A percentile compares a stretch with the other conserved stretches of the same genome.
These are phyloP conservation scores for Fusarium keratoplasticum DNA, from an alignment of 2,329 filamentous ascomycete species.

Conservation along the genomic window DNA sequence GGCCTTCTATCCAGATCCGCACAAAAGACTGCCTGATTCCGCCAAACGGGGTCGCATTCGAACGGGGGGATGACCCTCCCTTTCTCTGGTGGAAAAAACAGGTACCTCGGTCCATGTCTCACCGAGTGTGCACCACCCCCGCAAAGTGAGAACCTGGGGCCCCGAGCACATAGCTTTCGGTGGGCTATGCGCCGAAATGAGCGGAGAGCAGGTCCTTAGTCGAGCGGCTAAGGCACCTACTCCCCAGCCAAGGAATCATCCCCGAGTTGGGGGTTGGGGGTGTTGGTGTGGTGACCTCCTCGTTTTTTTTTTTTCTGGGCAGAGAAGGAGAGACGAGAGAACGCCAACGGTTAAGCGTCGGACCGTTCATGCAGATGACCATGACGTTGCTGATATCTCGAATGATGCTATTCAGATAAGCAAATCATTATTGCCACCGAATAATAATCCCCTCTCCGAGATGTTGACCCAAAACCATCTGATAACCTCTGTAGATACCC, in stretches of 20 bases:
- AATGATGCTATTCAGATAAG: neutral
- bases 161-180: neutral
- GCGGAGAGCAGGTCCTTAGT: neutral
- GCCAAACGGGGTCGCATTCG: neutral
- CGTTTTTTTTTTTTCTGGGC: neutral
- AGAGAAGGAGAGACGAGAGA: neutral
- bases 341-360: neutral
- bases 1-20: neutral
- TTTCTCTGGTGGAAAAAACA: conserved; percentile 1
- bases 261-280: conserved; percentile 6
- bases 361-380: neutral
- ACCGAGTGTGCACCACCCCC: neutral
- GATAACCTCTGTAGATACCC: neutral
- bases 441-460: neutral
- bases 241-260: neutral
- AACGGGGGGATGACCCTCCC: neutral
- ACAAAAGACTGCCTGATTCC: neutral
- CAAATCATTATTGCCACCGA: neutral
- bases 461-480: neutral
- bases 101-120: neutral
- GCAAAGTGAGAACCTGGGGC: neutral
- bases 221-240: neutral
- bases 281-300: neutral
- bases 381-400: neutral
- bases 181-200: conserved; percentile 5